phyloP scores from a whole-genome alignment of 2,329 filamentous ascomycete genomes.

The Aspergillus sclerotialis region DNA sequence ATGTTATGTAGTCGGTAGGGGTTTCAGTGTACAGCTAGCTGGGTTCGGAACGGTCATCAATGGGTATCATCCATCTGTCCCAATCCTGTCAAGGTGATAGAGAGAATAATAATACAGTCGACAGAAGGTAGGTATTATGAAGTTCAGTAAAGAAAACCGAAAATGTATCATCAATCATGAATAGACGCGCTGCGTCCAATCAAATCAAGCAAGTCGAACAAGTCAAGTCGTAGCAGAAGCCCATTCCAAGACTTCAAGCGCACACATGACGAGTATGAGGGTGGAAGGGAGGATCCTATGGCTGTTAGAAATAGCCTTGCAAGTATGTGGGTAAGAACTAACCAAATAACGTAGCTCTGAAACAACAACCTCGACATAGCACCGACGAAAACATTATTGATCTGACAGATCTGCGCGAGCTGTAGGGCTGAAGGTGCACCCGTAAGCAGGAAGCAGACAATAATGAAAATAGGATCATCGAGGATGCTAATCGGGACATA shows the following conservation, averaged over 20 bases:
- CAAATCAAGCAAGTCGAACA: slow-evolving; percentile 1
- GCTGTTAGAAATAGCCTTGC: slow-evolving; percentile 12
- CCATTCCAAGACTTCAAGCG: slow-evolving; percentile 90
- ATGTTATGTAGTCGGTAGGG: no score
- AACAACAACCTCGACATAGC: slow-evolving; percentile 91
- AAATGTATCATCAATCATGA: no score
- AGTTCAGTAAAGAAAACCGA: no score
- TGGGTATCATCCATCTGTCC: no score
- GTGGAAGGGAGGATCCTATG: slow-evolving; percentile 86
- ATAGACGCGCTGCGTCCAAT: no score
- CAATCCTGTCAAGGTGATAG: no score
- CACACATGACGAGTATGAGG: slow-evolving; percentile 80
- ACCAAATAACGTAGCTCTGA: slow-evolving; percentile 95
- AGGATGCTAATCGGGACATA: slow-evolving; percentile 88
- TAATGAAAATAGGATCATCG: slow-evolving; percentile 95
- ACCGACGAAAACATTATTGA: slow-evolving; percentile 91
- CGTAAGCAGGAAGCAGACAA: slow-evolving; percentile 93
- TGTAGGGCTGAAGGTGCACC: slow-evolving; percentile 91
- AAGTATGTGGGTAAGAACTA: slow-evolving; percentile 29
- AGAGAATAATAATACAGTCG: no score
- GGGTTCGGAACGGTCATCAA: no score
- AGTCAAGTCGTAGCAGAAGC: slow-evolving; percentile 37
- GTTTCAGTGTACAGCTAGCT: no score
- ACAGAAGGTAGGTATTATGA: no score
- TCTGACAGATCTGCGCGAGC: slow-evolving; percentile 95